Conservation (phyloP, 352 stramenopile genomes). For the Phytophthora aleatoria region DNA sequence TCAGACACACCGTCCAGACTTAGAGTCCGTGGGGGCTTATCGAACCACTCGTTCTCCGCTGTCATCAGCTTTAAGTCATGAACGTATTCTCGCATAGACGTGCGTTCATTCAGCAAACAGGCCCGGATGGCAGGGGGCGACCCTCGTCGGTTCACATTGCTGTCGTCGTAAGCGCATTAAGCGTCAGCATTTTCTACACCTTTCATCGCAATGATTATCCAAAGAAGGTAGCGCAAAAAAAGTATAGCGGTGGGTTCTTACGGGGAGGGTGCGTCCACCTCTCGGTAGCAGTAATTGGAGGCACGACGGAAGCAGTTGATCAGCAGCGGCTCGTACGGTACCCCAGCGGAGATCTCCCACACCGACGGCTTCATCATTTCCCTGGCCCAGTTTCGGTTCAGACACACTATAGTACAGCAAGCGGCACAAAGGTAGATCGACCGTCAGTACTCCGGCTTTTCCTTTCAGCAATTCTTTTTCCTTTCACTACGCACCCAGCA, state of each 20-base stretch:
- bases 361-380: constrained; percentile 83
- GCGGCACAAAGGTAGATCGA: constrained; percentile 1
- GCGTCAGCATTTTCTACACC: constrained; percentile 13
- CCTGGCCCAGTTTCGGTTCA: constrained; percentile 76
- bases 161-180: constrained; percentile 29
- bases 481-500: constrained; percentile 45
- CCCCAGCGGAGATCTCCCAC: constrained; percentile 83
- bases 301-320: constrained; percentile 85
- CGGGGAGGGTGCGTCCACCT: constrained; percentile 86
- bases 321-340: constrained; percentile 78
- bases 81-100: constrained; percentile 87
- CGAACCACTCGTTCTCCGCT: constrained; percentile 72
- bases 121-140: constrained; percentile 84
- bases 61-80: constrained; percentile 82
- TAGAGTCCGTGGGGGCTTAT: constrained; percentile 45
- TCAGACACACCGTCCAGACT: constrained; percentile 57
- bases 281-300: constrained; percentile 86
- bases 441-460: constrained; percentile 8
- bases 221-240: neutral
- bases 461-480: constrained; percentile 11
- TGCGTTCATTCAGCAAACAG: constrained; percentile 83
- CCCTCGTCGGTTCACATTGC: constrained; percentile 87
- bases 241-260: constrained; percentile 39
- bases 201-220: neutral
- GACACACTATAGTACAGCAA: constrained; percentile 52